These are phyloP conservation scores for Pythium vanterpoolii DNA, from an alignment of 352 stramenopile genomes.

Conservation along the genomic window DNA sequence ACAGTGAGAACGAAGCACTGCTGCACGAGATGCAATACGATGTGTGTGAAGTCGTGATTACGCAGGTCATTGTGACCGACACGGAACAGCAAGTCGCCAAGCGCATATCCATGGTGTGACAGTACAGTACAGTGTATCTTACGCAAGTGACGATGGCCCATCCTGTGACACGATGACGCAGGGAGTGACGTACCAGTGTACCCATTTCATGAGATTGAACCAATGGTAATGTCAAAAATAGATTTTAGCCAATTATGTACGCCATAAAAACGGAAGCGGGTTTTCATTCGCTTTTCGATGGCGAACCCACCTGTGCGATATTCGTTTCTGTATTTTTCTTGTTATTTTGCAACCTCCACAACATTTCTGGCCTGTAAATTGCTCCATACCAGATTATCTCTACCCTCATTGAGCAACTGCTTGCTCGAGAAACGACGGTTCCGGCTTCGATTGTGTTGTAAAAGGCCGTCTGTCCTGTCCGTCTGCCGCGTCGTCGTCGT, in stretches of 20 bases:
- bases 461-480: neutral
- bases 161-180: neutral
- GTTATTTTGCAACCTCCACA: slow-evolving; percentile 5
- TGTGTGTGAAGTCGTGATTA: slow-evolving; percentile 14
- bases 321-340: neutral
- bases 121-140: neutral
- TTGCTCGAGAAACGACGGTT: slow-evolving; percentile 4
- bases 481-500: slow-evolving; percentile 1
- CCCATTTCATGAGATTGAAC: slow-evolving; percentile 10
- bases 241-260: slow-evolving; percentile 9
- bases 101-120: slow-evolving; percentile 12
- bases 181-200: slow-evolving; percentile 8
- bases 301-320: neutral
- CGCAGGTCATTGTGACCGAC: slow-evolving; percentile 11
- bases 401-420: slow-evolving; percentile 17
- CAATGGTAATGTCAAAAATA: slow-evolving; percentile 3
- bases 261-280: neutral
- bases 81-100: slow-evolving; percentile 22
- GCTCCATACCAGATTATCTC: neutral
- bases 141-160: neutral
- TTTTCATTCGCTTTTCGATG: neutral
- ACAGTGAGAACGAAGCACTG: neutral
- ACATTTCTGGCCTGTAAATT: neutral
- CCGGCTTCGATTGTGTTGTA: neutral
- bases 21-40: neutral